Evolutionary conservation across 2,329 filamentous ascomycete genomes (phyloP), one percentile per base, ranked within the genome.

Genomic region (Taxawa tesnikishii): DNA sequence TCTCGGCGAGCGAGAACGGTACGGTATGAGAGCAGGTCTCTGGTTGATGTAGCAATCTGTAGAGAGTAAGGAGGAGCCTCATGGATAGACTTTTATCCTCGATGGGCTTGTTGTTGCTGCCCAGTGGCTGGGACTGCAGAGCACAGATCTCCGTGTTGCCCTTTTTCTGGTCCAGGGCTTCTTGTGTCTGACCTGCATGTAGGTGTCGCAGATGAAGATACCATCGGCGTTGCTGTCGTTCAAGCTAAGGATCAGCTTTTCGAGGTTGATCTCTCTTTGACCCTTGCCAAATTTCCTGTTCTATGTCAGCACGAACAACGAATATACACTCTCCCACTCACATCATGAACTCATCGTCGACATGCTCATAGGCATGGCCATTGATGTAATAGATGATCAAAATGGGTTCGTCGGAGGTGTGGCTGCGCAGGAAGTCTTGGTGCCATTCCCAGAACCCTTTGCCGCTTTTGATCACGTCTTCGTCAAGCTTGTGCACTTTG

Each of bases 171-270:
- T 27, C 18, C 14, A 27, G 18, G 8, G 16, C 5, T 16, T 25
- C 7, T 5, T 17, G 6, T 26, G 28, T 8, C 33, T 24, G 3
- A 29, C 31, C 8, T 24, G 13, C 5, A 36, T 13, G 12, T 36
- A 31, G 29, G 21, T 26, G n/a, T 36, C 33, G 7, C 31, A 18
- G 9, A 36, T 31, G 23, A 36, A 11, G n/a, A 17, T 31, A 2
- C 19, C 14, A 25, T 36, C 33, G 6, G 10, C 9, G n/a, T 9
- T 7, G 15, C 11, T 6, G 3, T 16, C 21, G 29, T 23, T 32
- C 4, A 36, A 28, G 16, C 24, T 27, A 15, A 24, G 9, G 13
- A 36, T 28, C 15, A 36, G 26, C 11, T 25, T 16, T n/a, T 5
- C 30, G 7, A 25, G 28, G 17, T 36, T 28, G 24, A 36, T 19